Evolutionary conservation across 176 grass and related monocot species (phyloP), one percentile per base, ranked within the genome.

Genomic region (Oryza nivara): DNA sequence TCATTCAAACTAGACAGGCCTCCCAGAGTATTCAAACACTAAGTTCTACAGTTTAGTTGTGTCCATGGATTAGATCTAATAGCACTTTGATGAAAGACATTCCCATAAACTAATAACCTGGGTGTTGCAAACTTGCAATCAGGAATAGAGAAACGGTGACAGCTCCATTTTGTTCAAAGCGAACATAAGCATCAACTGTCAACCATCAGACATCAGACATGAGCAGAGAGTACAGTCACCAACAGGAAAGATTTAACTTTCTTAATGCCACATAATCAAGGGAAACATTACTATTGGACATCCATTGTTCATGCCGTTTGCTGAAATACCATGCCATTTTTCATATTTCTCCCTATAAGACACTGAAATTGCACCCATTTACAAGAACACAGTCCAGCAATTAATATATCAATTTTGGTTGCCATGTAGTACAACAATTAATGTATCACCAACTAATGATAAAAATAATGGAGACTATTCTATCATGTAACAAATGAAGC

Each of bases 51-150:
- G 28, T 51, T 89, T 51, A 72, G 81, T 44, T 44, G 20, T 34
- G 66, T 83, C 63, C 66, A 77, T 82, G 83, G 82, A 76, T 52
- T 56, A 51, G 23, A 77, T 78, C 46, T 28, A 3, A 80, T 17
- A 74, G 30, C 14, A 67, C 65, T 54, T 74, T 67, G 70, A 34
- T 26, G 43, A 49, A 67, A 89, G 17, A 61, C 14, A 17, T 19
- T 63, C 9, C 15, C 4, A 3, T 72, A 82, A 66, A 45, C 45
- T 78, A 22, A 9, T 56, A 77, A 72, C 40, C 67, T 73, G 60
- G 34, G 25, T 15, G 25, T 68, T 79, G 46, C 36, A 67, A 58
- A 15, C 46, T 48, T 48, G 46, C 12, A 54, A 54, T 54, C n/a
- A 58, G 36, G 44, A 77, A 67, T 38, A 77, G 40, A 66, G 44